phyloP scores from a whole-genome alignment of 805 yeast genomes.

The Diddensiella transvaalensis region DNA sequence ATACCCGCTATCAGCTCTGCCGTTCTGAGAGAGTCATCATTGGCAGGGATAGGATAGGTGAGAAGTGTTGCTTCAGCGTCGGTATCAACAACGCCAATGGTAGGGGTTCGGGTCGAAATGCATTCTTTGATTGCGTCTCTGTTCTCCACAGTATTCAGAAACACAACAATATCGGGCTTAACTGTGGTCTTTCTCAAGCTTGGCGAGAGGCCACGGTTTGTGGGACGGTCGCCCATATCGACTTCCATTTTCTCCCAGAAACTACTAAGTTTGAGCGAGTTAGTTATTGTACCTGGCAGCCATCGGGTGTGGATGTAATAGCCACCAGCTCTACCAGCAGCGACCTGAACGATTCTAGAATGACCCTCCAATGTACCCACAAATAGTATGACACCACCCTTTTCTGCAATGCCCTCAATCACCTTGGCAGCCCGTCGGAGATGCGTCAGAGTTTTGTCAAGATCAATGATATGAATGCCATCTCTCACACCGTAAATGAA shows the following conservation, averaged over 20 bases:
- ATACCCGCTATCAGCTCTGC: constrained; percentile 78
- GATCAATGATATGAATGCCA: constrained; percentile 87
- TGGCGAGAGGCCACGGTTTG: constrained; percentile 53
- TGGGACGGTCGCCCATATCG: constrained; percentile 66
- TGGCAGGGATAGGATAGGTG: constrained; percentile 94
- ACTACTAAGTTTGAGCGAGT: constrained; percentile 61
- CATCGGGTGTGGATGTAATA: constrained; percentile 81
- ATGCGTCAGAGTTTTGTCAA: constrained; percentile 73
- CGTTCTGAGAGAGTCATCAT: constrained; percentile 85
- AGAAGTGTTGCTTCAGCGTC: constrained; percentile 86
- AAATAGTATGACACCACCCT: constrained; percentile 80
- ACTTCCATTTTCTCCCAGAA: constrained; percentile 68
- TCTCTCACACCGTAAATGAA: constrained; percentile 83
- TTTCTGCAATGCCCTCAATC: constrained; percentile 73
- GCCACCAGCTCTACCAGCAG: constrained; percentile 74
- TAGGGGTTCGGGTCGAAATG: constrained; percentile 76
- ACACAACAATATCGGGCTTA: constrained; percentile 84
- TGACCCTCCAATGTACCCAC: constrained; percentile 84
- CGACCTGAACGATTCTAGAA: constrained; percentile 66
- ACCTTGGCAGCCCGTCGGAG: constrained; percentile 82
- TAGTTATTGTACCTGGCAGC: constrained; percentile 94
- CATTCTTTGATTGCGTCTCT: constrained; percentile 80
- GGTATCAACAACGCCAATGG: constrained; percentile 91
- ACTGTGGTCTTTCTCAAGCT: constrained; percentile 49
- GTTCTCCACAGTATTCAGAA: constrained; percentile 86